phyloP scores from a whole-genome alignment of 495 filamentous ascomycete genomes.

The Staphylotrichum tortipilum region DNA sequence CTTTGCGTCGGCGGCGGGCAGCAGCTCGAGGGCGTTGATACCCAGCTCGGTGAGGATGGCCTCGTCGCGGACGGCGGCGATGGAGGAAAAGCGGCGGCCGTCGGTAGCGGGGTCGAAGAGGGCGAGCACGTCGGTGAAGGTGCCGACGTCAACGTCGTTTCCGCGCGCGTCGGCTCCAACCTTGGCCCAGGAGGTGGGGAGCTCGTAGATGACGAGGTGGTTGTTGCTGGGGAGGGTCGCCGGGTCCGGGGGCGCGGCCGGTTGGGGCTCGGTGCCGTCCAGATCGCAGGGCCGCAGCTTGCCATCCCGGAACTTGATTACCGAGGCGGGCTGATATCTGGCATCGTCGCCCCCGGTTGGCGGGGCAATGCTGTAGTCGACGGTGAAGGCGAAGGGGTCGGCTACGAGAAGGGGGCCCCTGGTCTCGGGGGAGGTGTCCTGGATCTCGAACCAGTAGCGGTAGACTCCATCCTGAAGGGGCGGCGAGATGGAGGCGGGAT shows the following conservation, averaged over 20 bases:
- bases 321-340: conserved; percentile 15
- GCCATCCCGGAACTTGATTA: conserved; percentile 22
- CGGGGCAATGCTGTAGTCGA: conserved; percentile 14
- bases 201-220: conserved; percentile 26
- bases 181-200: conserved; percentile 24
- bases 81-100: conserved; percentile 14
- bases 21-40: conserved; percentile 25
- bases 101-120: conserved; percentile 17
- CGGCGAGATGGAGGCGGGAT: conserved; percentile 10
- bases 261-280: conserved; percentile 15
- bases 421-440: conserved; percentile 9
- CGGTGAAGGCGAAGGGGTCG: conserved; percentile 24
- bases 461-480: conserved; percentile 17
- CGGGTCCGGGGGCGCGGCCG: conserved; percentile 6
- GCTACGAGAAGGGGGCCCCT: conserved; percentile 11
- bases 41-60: conserved; percentile 22
- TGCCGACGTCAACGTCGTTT: conserved; percentile 21
- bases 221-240: conserved; percentile 24
- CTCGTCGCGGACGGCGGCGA: conserved; percentile 10
- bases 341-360: background rate
- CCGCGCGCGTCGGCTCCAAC: conserved; percentile 3
- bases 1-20: conserved; percentile 26
- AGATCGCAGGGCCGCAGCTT: conserved; percentile 24
- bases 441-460: conserved; percentile 24
- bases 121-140: conserved; percentile 26